Evolutionary conservation across 1,284 basidiomycete species (phyloP), one percentile per base, ranked within the genome.

Genomic region (Boletus hoseneyae): DNA sequence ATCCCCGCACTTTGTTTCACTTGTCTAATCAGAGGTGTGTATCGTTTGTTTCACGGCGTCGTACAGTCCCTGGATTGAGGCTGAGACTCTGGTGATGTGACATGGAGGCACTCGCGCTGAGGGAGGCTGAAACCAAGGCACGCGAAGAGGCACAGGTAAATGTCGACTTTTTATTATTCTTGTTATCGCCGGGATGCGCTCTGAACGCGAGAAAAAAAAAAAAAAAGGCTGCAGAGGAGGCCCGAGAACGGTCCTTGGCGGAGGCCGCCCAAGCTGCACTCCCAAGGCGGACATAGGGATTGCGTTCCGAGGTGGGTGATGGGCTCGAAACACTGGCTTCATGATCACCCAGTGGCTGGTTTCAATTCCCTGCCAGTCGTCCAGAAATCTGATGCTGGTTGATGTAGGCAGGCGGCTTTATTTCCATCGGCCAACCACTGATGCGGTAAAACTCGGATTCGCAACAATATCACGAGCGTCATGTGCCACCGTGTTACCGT

Each of bases 251-350:
- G 33, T 60, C 65, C n/a, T 51, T 66, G 48, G 64, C 64, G 2
- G 66, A 67, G 42, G 66, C 67, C 6, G 67, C 64, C 1, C 66
- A 69, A 48, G 55, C 52, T 30, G 61, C 45, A n/a, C 52, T 61
- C 15, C 44, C 39, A 16, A 56, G 13, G 35, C 55, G 57, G 38
- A 43, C 45, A 19, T 57, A 61, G 44, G 5, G 11, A 37, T 18
- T 15, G n/a, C 10, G 7, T 8, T 13, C 16, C 16, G 16, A 45
- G 34, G 55, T 58, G 41, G 45, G 58, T 51, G 19, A 21, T 19
- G 18, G 11, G 21, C n/a, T 33, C 12, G 19, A 13, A 15, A 30
- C 21, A 30, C 29, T 30, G 29, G 33, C 33, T 34, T 34, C 30
- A 30, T 29, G 40, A 27, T 19, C 5, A 33, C 13, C 27, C 19